phyloP scores from a whole-genome alignment of 176 grass and related monocot species.

The Poa pratensis region DNA sequence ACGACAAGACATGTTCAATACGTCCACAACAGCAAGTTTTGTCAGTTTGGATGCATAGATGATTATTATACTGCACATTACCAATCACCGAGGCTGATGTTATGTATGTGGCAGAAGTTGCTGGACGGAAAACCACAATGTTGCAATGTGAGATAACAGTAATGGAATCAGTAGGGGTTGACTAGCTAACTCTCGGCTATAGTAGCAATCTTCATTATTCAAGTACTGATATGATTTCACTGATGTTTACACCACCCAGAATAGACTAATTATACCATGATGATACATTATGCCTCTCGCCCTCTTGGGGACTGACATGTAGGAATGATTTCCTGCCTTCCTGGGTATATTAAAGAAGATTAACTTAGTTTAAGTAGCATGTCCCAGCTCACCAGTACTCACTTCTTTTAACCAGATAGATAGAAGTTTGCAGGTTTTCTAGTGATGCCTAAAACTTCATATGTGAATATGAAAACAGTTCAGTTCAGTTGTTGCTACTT shows the following conservation, averaged over 20 bases:
- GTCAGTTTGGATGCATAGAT: conserved; percentile 79
- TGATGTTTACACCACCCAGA: conserved; percentile 23
- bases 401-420: neutral
- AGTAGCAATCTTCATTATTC: conserved; percentile 37
- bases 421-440: conserved; percentile 12
- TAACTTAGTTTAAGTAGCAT: conserved; percentile 15
- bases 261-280: conserved; percentile 37
- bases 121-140: conserved; percentile 63
- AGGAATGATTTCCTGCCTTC: conserved; percentile 17
- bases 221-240: conserved; percentile 20
- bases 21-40: conserved; percentile 67
- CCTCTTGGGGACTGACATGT: conserved; percentile 43
- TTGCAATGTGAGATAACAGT: conserved; percentile 78
- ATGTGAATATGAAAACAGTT: conserved; percentile 32
- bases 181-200: conserved; percentile 13
- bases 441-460: conserved; percentile 15
- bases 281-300: conserved; percentile 25
- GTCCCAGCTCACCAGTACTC: neutral
- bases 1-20: conserved; percentile 64
- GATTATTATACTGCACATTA: conserved; percentile 87
- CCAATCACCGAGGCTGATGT: conserved; percentile 87
- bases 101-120: conserved; percentile 86
- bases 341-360: conserved; percentile 18
- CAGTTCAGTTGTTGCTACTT: conserved; percentile 26
- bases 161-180: conserved; percentile 16